Base-by-base conservation (phyloP, 139 green algal species). In the Tetradesmus obliquus region DNA sequence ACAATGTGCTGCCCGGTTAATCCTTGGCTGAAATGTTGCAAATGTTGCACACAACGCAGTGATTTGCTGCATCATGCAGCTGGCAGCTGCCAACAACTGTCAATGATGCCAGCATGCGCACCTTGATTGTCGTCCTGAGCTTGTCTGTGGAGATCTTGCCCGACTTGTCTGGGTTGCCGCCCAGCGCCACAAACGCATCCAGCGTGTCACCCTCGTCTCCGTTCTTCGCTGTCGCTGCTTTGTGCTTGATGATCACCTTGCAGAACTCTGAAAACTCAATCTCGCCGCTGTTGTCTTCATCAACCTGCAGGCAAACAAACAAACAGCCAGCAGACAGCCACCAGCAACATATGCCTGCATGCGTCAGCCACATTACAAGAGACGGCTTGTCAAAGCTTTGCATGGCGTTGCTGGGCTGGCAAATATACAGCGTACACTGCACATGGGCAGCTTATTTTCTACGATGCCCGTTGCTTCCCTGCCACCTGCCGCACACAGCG, bases 211-310 rank as follows among this genome's bases (percentile, higher is more conserved):
- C 90, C 74, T 98, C 95, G 71, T 97, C 94, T 7, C 84, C 81
- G 71, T 94, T 85, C 60, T 94, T 91, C 3, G 92, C 92, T 24
- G 87, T 79, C 0, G 93, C 79, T 32, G 88, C 91, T 83, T 98
- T 98, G 93, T 98, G 96, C 84, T 96, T 96, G 85, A 97, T 90
- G 45, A 98, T 97, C 0, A 97, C 94, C 12, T 66, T 95, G 94
- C 55, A 98, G 24, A 98, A 98, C 93, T 98, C 96, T 6, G 84
- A 82, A 51, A 97, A 97, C 83, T 98, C 96, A 87, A 98, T 97
- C 85, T 96, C 95, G 6, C 94, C 94, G 79, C 93, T 96, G 55
- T 94, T 93, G 89, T 98, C 97, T 55, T 95, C 88, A 93, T 97
- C 95, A 3, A 96, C 96, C 96, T 98, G 91, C 55, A 62, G 3